Evolutionary conservation across 2,329 filamentous ascomycete species (phyloP).

Genomic region (Colletotrichum incanum): DNA sequence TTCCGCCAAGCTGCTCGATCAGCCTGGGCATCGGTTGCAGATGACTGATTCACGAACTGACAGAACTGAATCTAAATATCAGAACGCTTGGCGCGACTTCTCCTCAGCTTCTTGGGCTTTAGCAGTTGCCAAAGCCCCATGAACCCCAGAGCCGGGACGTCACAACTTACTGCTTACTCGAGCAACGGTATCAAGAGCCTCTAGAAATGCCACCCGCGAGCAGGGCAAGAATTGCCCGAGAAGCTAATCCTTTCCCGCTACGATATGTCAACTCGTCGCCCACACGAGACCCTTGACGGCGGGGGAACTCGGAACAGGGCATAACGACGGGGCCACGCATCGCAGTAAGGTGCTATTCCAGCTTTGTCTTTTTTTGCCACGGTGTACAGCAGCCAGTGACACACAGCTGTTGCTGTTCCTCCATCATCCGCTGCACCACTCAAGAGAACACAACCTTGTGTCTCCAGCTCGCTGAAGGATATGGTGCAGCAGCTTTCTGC

Average conservation of each 20-base stretch:
- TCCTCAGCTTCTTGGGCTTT: background rate
- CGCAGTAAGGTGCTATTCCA: slow-evolving; percentile 15
- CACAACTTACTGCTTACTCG: background rate
- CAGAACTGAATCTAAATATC: slow-evolving; percentile 7
- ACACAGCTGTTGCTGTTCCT: slow-evolving; percentile 3
- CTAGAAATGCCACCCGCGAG: slow-evolving; percentile 17
- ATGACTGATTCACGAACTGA: slow-evolving; percentile 4
- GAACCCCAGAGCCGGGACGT: slow-evolving; percentile 2
- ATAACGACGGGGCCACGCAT: slow-evolving; percentile 13
- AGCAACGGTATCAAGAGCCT: background rate
- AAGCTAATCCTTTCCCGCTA: slow-evolving; percentile 23
- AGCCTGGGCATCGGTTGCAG: slow-evolving; percentile 38
- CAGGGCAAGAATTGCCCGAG: slow-evolving; percentile 33
- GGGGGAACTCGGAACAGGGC: slow-evolving; percentile 11
- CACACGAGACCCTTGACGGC: background rate
- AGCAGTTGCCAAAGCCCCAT: slow-evolving; percentile 23
- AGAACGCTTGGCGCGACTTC: slow-evolving; percentile 8
- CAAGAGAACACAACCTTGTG: slow-evolving; percentile 1
- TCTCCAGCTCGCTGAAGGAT: background rate
- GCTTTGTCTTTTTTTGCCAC: slow-evolving; percentile 8
- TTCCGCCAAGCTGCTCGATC: slow-evolving; percentile 37
- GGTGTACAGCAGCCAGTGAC: background rate
- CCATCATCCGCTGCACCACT: background rate
- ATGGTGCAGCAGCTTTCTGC: background rate
- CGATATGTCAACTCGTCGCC: slow-evolving; percentile 1